These are phyloP conservation scores for Incumbomyces lentus DNA, from an alignment of 2,329 filamentous ascomycete species.

Conservation along the genomic window DNA sequence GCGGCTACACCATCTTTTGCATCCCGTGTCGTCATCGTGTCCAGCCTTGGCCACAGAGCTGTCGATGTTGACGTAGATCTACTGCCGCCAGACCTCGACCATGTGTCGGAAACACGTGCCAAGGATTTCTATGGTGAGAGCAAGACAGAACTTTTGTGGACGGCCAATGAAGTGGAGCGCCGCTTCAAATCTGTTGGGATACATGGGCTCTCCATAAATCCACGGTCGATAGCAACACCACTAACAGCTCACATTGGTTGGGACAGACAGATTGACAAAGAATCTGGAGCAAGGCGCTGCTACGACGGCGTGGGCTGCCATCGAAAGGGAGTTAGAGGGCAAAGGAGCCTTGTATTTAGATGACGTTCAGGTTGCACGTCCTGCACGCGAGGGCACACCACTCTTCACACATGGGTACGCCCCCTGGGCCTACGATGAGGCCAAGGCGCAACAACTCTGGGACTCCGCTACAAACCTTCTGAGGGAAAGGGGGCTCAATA, in stretches of 20 bases:
- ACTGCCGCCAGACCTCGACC: slow-evolving; percentile 18
- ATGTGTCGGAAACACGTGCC: slow-evolving; percentile 27
- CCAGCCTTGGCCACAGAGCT: slow-evolving; percentile 34
- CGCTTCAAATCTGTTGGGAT: slow-evolving; percentile 35
- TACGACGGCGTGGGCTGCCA: slow-evolving; percentile 23
- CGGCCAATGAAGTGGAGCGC: slow-evolving; percentile 41
- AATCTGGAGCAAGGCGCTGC: no score
- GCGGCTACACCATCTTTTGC: slow-evolving; percentile 23
- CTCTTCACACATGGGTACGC: slow-evolving; percentile 12
- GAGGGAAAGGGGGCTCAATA: background rate
- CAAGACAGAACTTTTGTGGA: slow-evolving; percentile 42
- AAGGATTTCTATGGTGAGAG: slow-evolving; percentile 37
- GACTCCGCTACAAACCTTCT: slow-evolving; percentile 9
- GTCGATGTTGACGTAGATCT: slow-evolving; percentile 28
- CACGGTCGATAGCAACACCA: slow-evolving; percentile 34
- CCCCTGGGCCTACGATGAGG: slow-evolving; percentile 11
- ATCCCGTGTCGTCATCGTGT: slow-evolving; percentile 38
- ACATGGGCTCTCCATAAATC: slow-evolving; percentile 36
- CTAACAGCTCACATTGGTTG: no score
- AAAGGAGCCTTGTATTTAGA: slow-evolving; percentile 24
- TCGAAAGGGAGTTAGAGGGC: slow-evolving; percentile 21
- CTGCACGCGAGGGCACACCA: slow-evolving; percentile 2
- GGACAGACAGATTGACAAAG: no score
- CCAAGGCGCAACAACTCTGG: slow-evolving; percentile 12
- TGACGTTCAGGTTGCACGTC: slow-evolving; percentile 14